phyloP scores from a whole-genome alignment of 2,329 filamentous ascomycete genomes.

The Fulvia fulva region DNA sequence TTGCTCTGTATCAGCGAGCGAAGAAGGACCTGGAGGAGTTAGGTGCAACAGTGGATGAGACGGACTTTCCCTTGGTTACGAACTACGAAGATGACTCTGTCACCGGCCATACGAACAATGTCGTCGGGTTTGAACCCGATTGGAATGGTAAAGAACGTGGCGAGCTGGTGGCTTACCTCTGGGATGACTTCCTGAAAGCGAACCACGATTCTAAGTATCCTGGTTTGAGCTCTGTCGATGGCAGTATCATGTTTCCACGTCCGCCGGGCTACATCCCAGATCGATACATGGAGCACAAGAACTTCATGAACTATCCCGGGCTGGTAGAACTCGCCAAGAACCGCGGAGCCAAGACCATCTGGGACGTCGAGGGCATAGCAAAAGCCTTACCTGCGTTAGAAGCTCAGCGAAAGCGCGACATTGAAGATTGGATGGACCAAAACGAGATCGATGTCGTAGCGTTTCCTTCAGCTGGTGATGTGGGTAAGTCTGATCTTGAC shows the following conservation, averaged over 20 bases:
- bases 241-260: constrained; percentile 36
- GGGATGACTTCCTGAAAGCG: constrained; percentile 49
- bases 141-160: constrained; percentile 49
- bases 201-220: constrained; percentile 41
- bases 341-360: constrained; percentile 35
- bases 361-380: constrained; percentile 41
- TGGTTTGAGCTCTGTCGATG: constrained; percentile 40
- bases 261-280: constrained; percentile 37
- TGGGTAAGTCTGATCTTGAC: constrained; percentile 49
- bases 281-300: constrained; percentile 37
- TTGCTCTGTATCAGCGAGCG: constrained; percentile 36
- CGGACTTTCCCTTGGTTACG: constrained; percentile 46
- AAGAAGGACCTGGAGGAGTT: constrained; percentile 37
- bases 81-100: constrained; percentile 43
- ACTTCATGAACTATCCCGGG: constrained; percentile 38
- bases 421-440: constrained; percentile 50
- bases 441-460: constrained; percentile 44
- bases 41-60: constrained; percentile 42
- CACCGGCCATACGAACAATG: constrained; percentile 38
- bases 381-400: constrained; percentile 47
- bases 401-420: constrained; percentile 45
- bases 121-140: constrained; percentile 40
- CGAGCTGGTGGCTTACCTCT: constrained; percentile 49
- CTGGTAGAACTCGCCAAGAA: constrained; percentile 29
- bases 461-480: constrained; percentile 50